Evolutionary conservation across 2,329 filamentous ascomycete species (phyloP), one percentile per base, ranked within the genome.

Genomic region (Exophiala calicioides): DNA sequence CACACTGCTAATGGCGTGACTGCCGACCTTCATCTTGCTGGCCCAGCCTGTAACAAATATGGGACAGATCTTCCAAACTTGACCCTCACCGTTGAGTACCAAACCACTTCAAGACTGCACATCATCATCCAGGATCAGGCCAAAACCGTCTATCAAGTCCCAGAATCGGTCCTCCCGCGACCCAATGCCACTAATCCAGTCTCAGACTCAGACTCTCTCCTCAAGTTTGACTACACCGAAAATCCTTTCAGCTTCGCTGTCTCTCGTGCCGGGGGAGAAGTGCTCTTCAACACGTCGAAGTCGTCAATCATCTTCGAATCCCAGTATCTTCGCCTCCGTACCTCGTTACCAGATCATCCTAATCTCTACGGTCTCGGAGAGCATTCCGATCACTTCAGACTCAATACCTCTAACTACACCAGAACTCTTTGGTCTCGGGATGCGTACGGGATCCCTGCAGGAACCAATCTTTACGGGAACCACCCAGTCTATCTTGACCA

Each of bases 401-500:
- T 90, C 48, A 81, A 82, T 52, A 85, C 80, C 0, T 81, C 77
- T 23, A 78, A 85, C 65, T 87, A 87, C 63, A 82, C 79, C 24
- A 79, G 86, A 29, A 86, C 84, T 0, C 63, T 89, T 3, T 88
- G 84, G 78, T 82, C 81, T 38, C 75, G 82, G 9, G 86, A 89
- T 65, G 74, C 83, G 1, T 86, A 82, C 52, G 67, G 68, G 1
- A 72, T 82, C 0, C 85, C 85, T 0, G 64, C 71, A 1, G 77
- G 78, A 1, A 72, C 76, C 13, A 90, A 90, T 57, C 65, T 90
- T 3, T 90, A 90, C 56, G 84, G 85, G 3, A 79, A 78, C 38
- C 86, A 90, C 55, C 85, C 86, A 0, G 71, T 89, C n/a, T 89
- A 89, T 67, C 80, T 84, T 55, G 86, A 90, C n/a, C 82, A 88